Conservation (phyloP, 148 eudicot species). For the Rhododendron vialii region DNA sequence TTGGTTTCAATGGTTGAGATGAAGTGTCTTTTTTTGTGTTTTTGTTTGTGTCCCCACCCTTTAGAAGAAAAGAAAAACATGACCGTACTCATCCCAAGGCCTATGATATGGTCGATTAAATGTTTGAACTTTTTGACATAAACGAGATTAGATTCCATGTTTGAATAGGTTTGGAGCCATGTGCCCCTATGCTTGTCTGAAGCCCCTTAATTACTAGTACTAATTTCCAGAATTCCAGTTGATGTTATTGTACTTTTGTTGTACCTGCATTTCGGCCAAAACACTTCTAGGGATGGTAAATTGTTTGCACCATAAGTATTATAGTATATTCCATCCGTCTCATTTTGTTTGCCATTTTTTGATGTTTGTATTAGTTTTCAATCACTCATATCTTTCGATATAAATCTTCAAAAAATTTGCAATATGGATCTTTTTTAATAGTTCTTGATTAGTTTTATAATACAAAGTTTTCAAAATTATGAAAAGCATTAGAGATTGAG, state of each 20-base stretch:
- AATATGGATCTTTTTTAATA: no score
- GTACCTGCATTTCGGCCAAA: background rate
- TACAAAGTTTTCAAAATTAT: no score
- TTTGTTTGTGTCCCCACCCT: no score
- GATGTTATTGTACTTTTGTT: background rate
- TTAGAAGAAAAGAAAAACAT: background rate
- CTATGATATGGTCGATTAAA: background rate
- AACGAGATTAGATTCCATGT: background rate
- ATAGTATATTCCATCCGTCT: background rate
- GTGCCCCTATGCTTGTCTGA: background rate
- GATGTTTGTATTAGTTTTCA: accelerated
- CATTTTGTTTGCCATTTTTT: no score
- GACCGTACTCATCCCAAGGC: background rate
- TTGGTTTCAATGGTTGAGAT: no score
- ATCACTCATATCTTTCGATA: no score
- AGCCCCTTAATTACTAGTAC: background rate
- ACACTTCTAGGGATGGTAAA: background rate
- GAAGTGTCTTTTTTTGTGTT: no score
- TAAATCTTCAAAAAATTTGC: no score
- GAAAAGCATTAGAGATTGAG: no score
- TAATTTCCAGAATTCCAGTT: background rate
- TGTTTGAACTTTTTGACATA: background rate
- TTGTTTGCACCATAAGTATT: background rate
- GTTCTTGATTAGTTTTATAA: no score
- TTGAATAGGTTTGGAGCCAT: background rate